Base-by-base conservation (phyloP, 441 rosid genomes). In the Populus tomentosa region DNA sequence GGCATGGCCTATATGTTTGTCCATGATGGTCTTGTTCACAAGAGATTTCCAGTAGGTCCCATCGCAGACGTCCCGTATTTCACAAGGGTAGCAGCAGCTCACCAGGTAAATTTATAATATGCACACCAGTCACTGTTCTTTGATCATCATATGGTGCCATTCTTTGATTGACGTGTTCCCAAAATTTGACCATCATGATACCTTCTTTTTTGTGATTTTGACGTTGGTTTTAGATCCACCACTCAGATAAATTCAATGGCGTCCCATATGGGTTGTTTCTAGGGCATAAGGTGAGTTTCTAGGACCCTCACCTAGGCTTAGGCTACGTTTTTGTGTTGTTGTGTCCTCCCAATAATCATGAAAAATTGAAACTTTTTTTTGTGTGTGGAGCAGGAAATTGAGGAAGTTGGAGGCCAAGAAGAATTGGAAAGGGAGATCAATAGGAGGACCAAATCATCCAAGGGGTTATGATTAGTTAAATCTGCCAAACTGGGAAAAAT, bases 251-350 rank as follows among this genome's bases (percentile, higher is more conserved):
- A 80, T 93, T 95, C 86, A 66, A 83, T 1, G 98, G 99, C 40
- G 93, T 95, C 13, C 99, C 99, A 69, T 95, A 95, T 78, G 99
- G 99, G 71, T 80, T 95, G 87, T 95, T 95, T 78, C 86, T 95
- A 11, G 99, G 98, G 73, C 98, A 97, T 1, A 95, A 85, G 97
- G 99, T 86, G 67, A 56, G 81, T 23, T 70, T 8, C 21, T 4
- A 7, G 7, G 62, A 7, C 16, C 8, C 6, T 7, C 33, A 0
- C 21, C 21, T 38, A 1, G 7, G 3, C 0, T 3, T 10, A 23
- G 14, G 42, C 7, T 5, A 0, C 10, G 23, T 75, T 64, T 65
- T 65, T 28, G n/a, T 61, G n/a, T 16, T 67, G 24, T 16, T 7
- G 4, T 63, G 6, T 7, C 0, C 23, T 3, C 24, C 23, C 24